Percentiles rank a stretch among this genome's conserved stretches.
These are phyloP conservation scores for Blastosporella zonata DNA, from an alignment of 1,284 basidiomycete species.

Conservation along the genomic window DNA sequence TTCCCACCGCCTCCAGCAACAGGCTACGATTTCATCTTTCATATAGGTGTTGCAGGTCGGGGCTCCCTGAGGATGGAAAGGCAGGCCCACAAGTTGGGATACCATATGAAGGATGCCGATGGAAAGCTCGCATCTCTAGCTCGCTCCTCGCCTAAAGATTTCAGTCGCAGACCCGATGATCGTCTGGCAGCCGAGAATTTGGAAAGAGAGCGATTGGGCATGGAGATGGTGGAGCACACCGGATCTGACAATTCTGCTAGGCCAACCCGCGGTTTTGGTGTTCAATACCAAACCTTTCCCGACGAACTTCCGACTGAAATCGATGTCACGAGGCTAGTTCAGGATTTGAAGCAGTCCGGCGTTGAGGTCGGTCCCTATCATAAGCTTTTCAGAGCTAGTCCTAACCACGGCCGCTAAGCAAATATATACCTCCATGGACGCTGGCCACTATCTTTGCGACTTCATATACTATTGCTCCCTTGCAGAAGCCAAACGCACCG, in stretches of 20 bases:
- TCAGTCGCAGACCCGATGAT: slow-evolving; percentile 26
- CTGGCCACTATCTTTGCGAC: slow-evolving; percentile 75
- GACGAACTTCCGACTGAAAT: slow-evolving; percentile 44
- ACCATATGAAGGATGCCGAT: slow-evolving; percentile 65
- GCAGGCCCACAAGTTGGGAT: slow-evolving; percentile 67
- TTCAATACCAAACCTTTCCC: slow-evolving; percentile 38
- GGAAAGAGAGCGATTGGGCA: slow-evolving; percentile 33
- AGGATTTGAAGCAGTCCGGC: slow-evolving; percentile 55
- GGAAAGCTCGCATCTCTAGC: slow-evolving; percentile 57
- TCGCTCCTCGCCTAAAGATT: slow-evolving; percentile 35
- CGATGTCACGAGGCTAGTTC: slow-evolving; percentile 45
- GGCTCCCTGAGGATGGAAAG: slow-evolving; percentile 66
- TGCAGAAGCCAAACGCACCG: slow-evolving; percentile 60
- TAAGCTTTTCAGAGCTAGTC: slow-evolving; percentile 1
- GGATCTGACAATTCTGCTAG: slow-evolving; percentile 28
- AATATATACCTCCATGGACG: slow-evolving; percentile 71
- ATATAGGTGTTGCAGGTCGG: slow-evolving; percentile 65
- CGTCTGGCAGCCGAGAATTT: slow-evolving; percentile 30
- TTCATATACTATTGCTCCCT: slow-evolving; percentile 77
- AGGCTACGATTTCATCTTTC: slow-evolving; percentile 75
- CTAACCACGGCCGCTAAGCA: slow-evolving; percentile 34
- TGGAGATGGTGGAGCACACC: slow-evolving; percentile 31
- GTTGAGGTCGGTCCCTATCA: slow-evolving; percentile 48
- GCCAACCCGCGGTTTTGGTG: slow-evolving; percentile 40
- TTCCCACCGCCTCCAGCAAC: slow-evolving; percentile 44